These are phyloP conservation scores for Scleroderma bovista DNA, from an alignment of 768 basidiomycete genomes.

Conservation along the genomic window DNA sequence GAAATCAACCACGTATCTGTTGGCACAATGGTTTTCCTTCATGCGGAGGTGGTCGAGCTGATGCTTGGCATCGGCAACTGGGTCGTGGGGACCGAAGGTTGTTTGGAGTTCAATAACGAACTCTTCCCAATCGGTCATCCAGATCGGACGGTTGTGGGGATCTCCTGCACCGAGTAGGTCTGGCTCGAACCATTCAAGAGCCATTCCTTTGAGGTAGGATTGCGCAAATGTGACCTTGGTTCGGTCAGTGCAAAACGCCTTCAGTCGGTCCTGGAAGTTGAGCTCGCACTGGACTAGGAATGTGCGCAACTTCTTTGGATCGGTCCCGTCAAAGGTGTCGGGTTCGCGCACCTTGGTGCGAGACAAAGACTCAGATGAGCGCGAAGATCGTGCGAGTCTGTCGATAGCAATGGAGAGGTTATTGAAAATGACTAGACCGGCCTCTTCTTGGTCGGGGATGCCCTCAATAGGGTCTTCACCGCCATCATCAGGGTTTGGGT, in stretches of 20 bases:
- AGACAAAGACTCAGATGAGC: too few relatives aligned
- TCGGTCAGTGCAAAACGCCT: neutral
- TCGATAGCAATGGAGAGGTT: too few relatives aligned
- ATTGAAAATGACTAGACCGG: too few relatives aligned
- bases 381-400: too few relatives aligned
- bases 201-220: neutral
- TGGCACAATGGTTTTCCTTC: neutral
- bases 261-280: neutral
- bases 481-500: too few relatives aligned
- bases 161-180: neutral
- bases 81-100: neutral
- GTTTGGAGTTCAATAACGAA: neutral
- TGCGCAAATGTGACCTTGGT: neutral
- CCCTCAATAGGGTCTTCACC: too few relatives aligned
- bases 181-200: neutral
- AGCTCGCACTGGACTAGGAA: neutral
- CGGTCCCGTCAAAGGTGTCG: neutral
- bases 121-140: too few relatives aligned
- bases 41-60: neutral
- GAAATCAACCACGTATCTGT: neutral
- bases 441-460: too few relatives aligned
- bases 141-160: neutral
- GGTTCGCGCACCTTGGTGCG: neutral
- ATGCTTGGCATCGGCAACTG: neutral
- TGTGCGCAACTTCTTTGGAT: neutral